Evolutionary conservation across 192 early-diverging fungal species (phyloP).

Genomic region (Umbelopsis vinacea): DNA sequence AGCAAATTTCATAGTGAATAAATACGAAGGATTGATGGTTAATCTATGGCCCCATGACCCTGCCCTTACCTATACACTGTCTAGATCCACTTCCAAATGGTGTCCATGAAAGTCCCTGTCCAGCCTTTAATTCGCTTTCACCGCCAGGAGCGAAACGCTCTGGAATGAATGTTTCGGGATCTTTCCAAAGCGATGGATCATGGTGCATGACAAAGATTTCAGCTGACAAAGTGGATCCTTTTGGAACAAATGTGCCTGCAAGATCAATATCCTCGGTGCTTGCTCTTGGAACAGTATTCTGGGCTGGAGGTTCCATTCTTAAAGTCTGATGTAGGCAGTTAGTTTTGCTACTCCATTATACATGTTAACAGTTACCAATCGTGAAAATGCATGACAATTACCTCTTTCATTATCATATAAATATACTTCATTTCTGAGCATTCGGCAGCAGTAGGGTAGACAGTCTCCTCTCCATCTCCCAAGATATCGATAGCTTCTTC

Average conservation of each 20-base stretch:
- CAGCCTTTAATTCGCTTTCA: constrained; percentile 37
- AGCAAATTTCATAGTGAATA: too few relatives aligned
- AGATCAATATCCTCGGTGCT: constrained; percentile 16
- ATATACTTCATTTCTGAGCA: constrained; percentile 52
- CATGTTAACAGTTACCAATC: too few relatives aligned
- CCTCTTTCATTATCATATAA: constrained; percentile 30
- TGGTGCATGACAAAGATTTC: constrained; percentile 21
- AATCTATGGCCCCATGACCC: too few relatives aligned
- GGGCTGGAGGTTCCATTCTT: neutral
- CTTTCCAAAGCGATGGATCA: neutral
- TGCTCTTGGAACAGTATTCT: neutral
- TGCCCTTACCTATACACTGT: constrained; percentile 41
- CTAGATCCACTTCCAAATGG: constrained; percentile 59
- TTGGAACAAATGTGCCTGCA: constrained; percentile 20
- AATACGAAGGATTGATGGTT: too few relatives aligned
- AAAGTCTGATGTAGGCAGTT: neutral
- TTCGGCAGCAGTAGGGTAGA: constrained; percentile 48
- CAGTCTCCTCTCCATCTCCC: constrained; percentile 20
- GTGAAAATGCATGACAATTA: too few relatives aligned
- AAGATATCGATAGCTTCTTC: constrained; percentile 25
- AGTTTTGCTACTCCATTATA: too few relatives aligned
- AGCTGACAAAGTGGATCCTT: neutral
- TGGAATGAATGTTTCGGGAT: constrained; percentile 23
- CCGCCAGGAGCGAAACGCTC: constrained; percentile 24
- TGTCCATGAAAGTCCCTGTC: constrained; percentile 46